These are phyloP conservation scores for Boeremia lycopersici DNA, from an alignment of 2,329 filamentous ascomycete genomes.

Conservation along the genomic window DNA sequence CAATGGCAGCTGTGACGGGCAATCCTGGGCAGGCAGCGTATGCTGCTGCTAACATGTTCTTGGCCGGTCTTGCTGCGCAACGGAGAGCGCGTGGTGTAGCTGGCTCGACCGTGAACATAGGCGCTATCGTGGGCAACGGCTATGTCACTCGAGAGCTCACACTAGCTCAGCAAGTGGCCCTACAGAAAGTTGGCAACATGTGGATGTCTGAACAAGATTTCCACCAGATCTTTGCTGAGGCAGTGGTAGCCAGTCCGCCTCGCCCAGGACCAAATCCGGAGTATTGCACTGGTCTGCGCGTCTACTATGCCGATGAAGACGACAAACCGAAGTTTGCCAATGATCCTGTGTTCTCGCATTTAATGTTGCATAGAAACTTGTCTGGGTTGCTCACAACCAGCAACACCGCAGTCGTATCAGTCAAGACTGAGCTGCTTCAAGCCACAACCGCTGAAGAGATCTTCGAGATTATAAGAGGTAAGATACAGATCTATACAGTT, in stretches of 20 bases:
- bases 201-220: constrained; percentile 23
- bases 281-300: constrained; percentile 1
- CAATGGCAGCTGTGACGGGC: constrained; percentile 15
- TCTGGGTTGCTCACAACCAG: not conserved
- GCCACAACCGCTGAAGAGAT: not conserved
- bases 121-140: constrained; percentile 51
- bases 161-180: constrained; percentile 30
- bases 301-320: not conserved
- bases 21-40: constrained; percentile 30
- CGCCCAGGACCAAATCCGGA: not conserved
- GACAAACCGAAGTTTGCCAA: not conserved
- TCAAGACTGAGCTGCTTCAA: not conserved
- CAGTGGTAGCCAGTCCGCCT: constrained; percentile 1
- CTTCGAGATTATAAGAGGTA: not conserved
- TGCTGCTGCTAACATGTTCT: constrained; percentile 43
- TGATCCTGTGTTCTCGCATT: constrained; percentile 5
- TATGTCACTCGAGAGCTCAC: constrained; percentile 19
- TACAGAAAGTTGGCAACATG: constrained; percentile 8
- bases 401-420: not conserved
- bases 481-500: too few relatives aligned
- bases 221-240: constrained; percentile 22
- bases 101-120: constrained; percentile 44
- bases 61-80: constrained; percentile 47
- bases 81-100: constrained; percentile 48
- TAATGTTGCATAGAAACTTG: not conserved